These are phyloP conservation scores for Pulicaria dysenterica DNA, from an alignment of 129 eudicot genomes.

Conservation along the genomic window DNA sequence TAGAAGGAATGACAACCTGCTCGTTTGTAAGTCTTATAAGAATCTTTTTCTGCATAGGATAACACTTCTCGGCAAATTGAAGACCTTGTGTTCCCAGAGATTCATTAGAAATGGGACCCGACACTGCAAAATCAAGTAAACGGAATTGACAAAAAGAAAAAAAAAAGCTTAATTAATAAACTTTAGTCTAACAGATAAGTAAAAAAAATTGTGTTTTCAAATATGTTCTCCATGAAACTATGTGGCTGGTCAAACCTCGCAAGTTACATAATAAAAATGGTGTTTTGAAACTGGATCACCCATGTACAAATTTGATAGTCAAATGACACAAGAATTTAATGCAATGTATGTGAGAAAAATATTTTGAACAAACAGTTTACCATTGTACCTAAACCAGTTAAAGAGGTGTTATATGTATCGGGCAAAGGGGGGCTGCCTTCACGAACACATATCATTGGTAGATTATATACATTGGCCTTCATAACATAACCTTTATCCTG, in stretches of 20 bases:
- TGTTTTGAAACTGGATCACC: too few species aligned
- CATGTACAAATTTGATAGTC: not conserved
- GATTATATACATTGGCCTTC: conserved; percentile 39
- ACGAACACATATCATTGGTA: conserved; percentile 81
- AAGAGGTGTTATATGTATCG: conserved; percentile 67
- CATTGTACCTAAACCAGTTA: conserved; percentile 58
- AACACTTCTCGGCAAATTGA: conserved; percentile 70
- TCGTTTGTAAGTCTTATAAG: conserved; percentile 61
- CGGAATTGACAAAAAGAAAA: not conserved
- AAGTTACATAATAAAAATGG: not conserved
- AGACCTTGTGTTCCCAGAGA: conserved; percentile 52
- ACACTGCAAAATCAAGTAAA: conserved; percentile 45
- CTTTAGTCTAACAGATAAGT: not conserved
- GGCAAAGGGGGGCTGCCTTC: conserved; percentile 94
- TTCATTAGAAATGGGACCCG: conserved; percentile 55
- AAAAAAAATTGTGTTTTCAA: not conserved
- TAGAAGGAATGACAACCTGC: conserved; percentile 47
- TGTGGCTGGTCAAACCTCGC: not conserved
- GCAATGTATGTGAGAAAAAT: conserved; percentile 6
- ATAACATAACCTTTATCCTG: conserved; percentile 50
- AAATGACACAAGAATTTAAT: not conserved
- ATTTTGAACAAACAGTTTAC: conserved; percentile 28
- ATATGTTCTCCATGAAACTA: not conserved
- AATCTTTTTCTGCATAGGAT: conserved; percentile 77
- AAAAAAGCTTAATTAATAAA: not conserved